Evolutionary conservation across 768 basidiomycete genomes (phyloP), one percentile per base, ranked within the genome.

Genomic region (Dacryopinax spathularia): DNA sequence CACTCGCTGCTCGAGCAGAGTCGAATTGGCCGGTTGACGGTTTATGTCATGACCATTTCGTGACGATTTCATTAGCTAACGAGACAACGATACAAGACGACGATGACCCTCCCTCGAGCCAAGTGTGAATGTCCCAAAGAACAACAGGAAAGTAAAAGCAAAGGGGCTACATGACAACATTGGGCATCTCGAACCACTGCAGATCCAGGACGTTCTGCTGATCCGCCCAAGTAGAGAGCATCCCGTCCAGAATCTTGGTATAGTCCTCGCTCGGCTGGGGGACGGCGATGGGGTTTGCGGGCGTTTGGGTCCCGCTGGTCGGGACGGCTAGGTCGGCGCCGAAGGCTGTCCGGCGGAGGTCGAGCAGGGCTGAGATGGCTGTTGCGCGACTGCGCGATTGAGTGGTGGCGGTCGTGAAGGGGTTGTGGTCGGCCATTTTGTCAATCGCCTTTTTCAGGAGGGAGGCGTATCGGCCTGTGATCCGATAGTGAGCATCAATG

Each of bases 101-200:
- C 36, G 12, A 37, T 37, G 36, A 10, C 36, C 36, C 36, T 37
- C 12, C 10, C 10, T n/a, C 10, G 36, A 37, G n/a, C 36, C 36
- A 37, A 37, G n/a, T n/a, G 10, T 37, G 12, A 37, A n/a, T 37
- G 12, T n/a, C n/a, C 36, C 36, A 37, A 37, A n/a, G 36, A 37
- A 37, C 10, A 37, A n/a, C 10, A 37, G n/a, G n/a, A n/a, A 37
- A 37, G 36, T 10, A n/a, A 10, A 10, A 37, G n/a, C n/a, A 10
- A 37, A 37, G 36, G 36, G n/a, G 36, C 36, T 56, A 56, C 48
- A 56, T 56, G 48, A 56, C 48, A 10, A 56, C 48, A 29, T 56
- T 56, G 25, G 48, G 48, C 48, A 56, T 56, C 48, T 56, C 48
- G 29, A 56, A 56, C 48, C 48, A 56, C 25, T 56, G 48, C 48